Percentiles rank a stretch among this genome's conserved stretches.
These are phyloP conservation scores for Anthracocystis walkeri DNA, from an alignment of 1,284 basidiomycete genomes.

Conservation along the genomic window DNA sequence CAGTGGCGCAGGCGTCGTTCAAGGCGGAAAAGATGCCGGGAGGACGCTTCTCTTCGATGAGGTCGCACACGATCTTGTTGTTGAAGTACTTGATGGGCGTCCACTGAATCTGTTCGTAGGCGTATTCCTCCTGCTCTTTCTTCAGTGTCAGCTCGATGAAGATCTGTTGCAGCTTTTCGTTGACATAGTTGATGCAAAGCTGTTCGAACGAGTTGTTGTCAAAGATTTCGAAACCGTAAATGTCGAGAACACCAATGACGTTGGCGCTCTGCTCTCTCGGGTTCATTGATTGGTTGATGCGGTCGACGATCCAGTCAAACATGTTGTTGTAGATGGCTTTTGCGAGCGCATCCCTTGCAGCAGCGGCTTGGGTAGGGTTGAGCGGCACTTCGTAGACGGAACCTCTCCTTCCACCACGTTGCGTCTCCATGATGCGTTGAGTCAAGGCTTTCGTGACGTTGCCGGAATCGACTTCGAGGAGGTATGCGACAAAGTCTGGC, in stretches of 20 bases:
- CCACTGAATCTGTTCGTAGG: slow-evolving; percentile 98
- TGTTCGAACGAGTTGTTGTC: slow-evolving; percentile 99
- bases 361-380: slow-evolving; percentile 88
- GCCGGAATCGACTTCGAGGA: slow-evolving; percentile 86
- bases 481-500: slow-evolving; percentile 94
- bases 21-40: slow-evolving; percentile 97
- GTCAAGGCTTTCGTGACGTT: slow-evolving; percentile 88
- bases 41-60: slow-evolving; percentile 95
- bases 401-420: slow-evolving; percentile 81
- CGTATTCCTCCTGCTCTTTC: slow-evolving; percentile 99
- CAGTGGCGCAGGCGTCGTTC: slow-evolving; percentile 97
- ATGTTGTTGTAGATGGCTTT: slow-evolving; percentile 99
- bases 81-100: slow-evolving; percentile 82
- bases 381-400: slow-evolving; percentile 96
- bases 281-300: slow-evolving; percentile 96
- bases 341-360: slow-evolving; percentile 90
- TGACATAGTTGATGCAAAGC: slow-evolving; percentile 99
- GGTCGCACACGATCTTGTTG: slow-evolving; percentile 86
- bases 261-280: slow-evolving; percentile 78
- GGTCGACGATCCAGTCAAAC: slow-evolving; percentile 99
- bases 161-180: slow-evolving; percentile 95
- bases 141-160: slow-evolving; percentile 99
- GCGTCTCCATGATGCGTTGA: slow-evolving; percentile 87
- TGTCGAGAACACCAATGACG: slow-evolving; percentile 96
- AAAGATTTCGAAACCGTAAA: slow-evolving; percentile 92